These are phyloP conservation scores for Trametes gibbosa DNA, from an alignment of 768 basidiomycete genomes.

Conservation along the genomic window DNA sequence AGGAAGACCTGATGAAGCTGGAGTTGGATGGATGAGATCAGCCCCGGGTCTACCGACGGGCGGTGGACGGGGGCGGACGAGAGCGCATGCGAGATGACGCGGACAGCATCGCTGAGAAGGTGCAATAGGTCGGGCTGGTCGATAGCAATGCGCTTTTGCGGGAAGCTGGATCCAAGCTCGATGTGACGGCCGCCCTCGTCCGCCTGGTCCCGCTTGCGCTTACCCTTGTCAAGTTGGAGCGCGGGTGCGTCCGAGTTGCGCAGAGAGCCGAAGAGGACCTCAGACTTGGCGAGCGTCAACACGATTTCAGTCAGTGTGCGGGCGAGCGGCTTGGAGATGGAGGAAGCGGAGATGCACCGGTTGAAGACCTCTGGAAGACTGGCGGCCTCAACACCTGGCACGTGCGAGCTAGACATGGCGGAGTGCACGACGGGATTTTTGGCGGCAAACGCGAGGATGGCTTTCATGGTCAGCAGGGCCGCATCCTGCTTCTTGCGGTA, in stretches of 20 bases:
- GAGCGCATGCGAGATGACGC: conserved; percentile 51
- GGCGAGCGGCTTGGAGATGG: conserved; percentile 52
- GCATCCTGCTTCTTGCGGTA: conserved; percentile 48
- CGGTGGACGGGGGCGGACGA: conserved; percentile 32
- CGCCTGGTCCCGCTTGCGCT: conserved; percentile 66
- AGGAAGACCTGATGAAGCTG: conserved; percentile 76
- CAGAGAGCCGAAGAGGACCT: conserved; percentile 60
- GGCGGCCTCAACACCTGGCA: conserved; percentile 45
- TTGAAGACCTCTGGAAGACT: conserved; percentile 58
- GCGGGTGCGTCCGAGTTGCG: conserved; percentile 62
- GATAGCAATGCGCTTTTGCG: conserved; percentile 35
- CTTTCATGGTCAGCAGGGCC: conserved; percentile 61
- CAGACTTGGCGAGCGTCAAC: conserved; percentile 65
- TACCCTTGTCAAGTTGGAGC: conserved; percentile 66
- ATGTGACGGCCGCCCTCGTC: conserved; percentile 31
- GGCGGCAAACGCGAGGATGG: conserved; percentile 56
- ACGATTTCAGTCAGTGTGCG: conserved; percentile 57
- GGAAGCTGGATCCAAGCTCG: conserved; percentile 2
- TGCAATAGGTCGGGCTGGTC: conserved; percentile 41
- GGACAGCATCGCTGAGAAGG: conserved; percentile 61
- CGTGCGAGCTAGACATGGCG: conserved; percentile 47
- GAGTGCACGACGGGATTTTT: conserved; percentile 55
- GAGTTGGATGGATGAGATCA: conserved; percentile 69
- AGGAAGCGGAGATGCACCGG: conserved; percentile 44
- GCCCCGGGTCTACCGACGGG: conserved; percentile 49